Percentiles rank a stretch among this genome's conserved stretches.
These are phyloP conservation scores for Cercospora sp. DNA, from an alignment of 2,329 filamentous ascomycete species.

Conservation along the genomic window DNA sequence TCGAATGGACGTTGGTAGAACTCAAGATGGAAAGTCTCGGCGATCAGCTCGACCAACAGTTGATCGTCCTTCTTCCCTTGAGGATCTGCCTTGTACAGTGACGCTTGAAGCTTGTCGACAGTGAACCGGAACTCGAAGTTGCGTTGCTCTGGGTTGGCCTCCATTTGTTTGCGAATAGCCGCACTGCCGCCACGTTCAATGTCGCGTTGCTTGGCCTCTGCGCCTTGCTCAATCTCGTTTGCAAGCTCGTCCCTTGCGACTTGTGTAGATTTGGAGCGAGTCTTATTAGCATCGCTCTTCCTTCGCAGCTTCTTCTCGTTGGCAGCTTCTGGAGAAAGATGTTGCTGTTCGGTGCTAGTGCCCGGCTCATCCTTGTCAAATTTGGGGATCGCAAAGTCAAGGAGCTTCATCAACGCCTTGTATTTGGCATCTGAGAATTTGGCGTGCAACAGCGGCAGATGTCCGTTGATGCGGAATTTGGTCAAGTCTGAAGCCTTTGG, in stretches of 20 bases:
- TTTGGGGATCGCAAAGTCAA: slow-evolving; percentile 91
- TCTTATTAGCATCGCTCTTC: slow-evolving; percentile 49
- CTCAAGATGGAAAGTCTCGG: slow-evolving; percentile 81
- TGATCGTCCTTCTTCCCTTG: slow-evolving; percentile 74
- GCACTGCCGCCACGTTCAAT: slow-evolving; percentile 47
- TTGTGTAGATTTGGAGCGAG: slow-evolving; percentile 70
- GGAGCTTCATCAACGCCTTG: slow-evolving; percentile 92
- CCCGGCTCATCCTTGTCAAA: slow-evolving; percentile 52
- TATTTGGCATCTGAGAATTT: slow-evolving; percentile 94
- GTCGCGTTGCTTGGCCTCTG: slow-evolving; percentile 57
- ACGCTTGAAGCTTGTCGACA: slow-evolving; percentile 90
- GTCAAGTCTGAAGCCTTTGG: slow-evolving; percentile 92
- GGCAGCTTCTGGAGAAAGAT: slow-evolving; percentile 28
- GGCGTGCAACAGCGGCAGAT: slow-evolving; percentile 87
- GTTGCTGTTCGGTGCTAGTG: slow-evolving; percentile 37
- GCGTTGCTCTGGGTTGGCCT: slow-evolving; percentile 72
- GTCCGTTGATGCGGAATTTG: slow-evolving; percentile 86
- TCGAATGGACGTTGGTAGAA: slow-evolving; percentile 88
- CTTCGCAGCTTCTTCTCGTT: slow-evolving; percentile 40
- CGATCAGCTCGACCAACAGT: slow-evolving; percentile 85
- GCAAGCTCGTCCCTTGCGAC: slow-evolving; percentile 73
- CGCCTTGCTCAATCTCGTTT: slow-evolving; percentile 60
- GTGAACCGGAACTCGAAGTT: slow-evolving; percentile 97
- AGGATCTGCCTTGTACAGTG: slow-evolving; percentile 82
- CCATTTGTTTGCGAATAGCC: slow-evolving; percentile 29